Evolutionary conservation across 2,329 filamentous ascomycete genomes (phyloP), one percentile per base, ranked within the genome.

Genomic region (Coniochaeta pulveracea): DNA sequence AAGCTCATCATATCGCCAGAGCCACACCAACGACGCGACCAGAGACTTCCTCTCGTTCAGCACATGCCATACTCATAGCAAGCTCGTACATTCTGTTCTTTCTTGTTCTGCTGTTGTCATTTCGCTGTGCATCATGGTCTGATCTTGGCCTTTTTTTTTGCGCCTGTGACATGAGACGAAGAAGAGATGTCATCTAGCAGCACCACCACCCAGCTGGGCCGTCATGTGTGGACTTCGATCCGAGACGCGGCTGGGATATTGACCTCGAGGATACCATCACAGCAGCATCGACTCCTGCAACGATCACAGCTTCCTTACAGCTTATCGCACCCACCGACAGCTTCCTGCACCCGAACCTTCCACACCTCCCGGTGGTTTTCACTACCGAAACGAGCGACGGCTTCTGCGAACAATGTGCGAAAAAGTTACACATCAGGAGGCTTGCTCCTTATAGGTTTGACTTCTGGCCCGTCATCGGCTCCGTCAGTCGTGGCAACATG

Each of bases 361-460:
- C 36, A 42, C 36, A 46, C 50, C 14, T 45, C 45, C 12, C 44
- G 42, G 24, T 36, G 45, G 12, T 49, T 47, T 25, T 44, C 42
- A 21, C 50, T 49, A 38, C 40, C 46, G 4, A 48, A 45, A 30
- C 44, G 37, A 38, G 12, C 49, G 50, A 51, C 52, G 43, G 40
- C 52, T 29, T 51, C 54, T 37, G 44, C 50, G 17, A 50, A 53
- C 36, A 58, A 64, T 47, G 54, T 64, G 16, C 63, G 61, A 9
- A 62, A 60, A 37, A 67, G 64, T 45, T 69, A 70, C 46, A 64
- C 68, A 21, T 72, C 69, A 2, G 65, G 70, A 16, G 64, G 70
- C 5, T 54, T 73, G 22, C 53, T 75, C 17, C 60, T 74, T 11
- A 48, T 72, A 32, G 63, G 68, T 12, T 44, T 62, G 21, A 52